phyloP scores from a whole-genome alignment of 2,329 filamentous ascomycete species.

The Penicillium brasilianum region DNA sequence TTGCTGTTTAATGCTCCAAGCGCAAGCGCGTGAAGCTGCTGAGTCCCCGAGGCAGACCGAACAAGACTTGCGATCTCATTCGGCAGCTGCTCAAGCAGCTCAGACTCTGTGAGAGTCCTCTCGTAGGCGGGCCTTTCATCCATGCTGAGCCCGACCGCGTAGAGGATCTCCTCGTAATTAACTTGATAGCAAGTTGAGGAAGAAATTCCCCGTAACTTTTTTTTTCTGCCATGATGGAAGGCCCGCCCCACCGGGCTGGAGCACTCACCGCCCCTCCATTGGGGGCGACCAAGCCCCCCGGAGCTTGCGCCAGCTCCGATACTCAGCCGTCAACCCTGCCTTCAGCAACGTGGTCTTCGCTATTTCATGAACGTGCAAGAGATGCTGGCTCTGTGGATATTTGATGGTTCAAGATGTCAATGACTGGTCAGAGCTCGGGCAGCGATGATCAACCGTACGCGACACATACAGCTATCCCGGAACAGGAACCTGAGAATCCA shows the following conservation, averaged over 20 bases:
- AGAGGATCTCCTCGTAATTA: conserved; percentile 37
- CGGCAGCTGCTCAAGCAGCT: conserved; percentile 65
- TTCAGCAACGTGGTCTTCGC: conserved; percentile 11
- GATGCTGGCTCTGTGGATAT: conserved; percentile 24
- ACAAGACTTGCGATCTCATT: conserved; percentile 72
- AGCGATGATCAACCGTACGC: conserved; percentile 21
- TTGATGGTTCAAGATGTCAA: conserved; percentile 37
- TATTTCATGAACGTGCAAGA: conserved; percentile 15
- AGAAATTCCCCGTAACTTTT: conserved; percentile 33
- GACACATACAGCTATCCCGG: conserved; percentile 18
- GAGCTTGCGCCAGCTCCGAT: conserved; percentile 32
- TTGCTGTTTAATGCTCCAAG: conserved; percentile 70
- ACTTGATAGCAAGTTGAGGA: conserved; percentile 30
- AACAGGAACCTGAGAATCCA: conserved; percentile 20
- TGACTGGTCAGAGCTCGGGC: conserved; percentile 26
- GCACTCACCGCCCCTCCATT: conserved; percentile 35
- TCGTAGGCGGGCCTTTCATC: conserved; percentile 46
- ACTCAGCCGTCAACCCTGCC: conserved; percentile 7
- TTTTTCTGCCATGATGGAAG: conserved; percentile 41
- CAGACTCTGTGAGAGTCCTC: conserved; percentile 60
- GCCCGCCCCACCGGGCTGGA: conserved; percentile 33
- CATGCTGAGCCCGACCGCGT: conserved; percentile 43
- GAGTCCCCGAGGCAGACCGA: conserved; percentile 64
- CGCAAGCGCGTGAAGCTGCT: conserved; percentile 74
- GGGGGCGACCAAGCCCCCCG: conserved; percentile 35